Base-by-base conservation (phyloP, 352 stramenopile species). In the Proteromonas lacertae region DNA sequence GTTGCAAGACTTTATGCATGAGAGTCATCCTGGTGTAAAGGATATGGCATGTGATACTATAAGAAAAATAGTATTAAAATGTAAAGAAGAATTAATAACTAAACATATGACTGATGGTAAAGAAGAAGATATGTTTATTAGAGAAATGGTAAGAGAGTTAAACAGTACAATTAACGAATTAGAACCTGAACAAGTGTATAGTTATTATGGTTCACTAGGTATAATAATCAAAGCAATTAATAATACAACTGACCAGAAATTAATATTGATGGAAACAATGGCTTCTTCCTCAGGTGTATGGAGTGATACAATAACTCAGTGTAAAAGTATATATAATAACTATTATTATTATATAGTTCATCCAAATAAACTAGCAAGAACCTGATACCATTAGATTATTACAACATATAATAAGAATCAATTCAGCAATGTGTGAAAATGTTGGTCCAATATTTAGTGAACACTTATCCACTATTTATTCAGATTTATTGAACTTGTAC, bases 11-110 rank as follows among this genome's bases (percentile, higher is more conserved):
- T 99, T 99, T 49, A 98, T 97, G 86, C 86, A 97, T 56, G 88
- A 99, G 48, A 54, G 81, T 20, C 88, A 97, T 52, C 88, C 86
- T 21, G 88, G 86, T 40, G 88, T 99, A 9, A 83, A 99, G 35
- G 88, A 99, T 50, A 99, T 99, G 88, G 86, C 88, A 2, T 96
- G 84, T 55, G 88, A 99, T 42, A 99, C 88, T 5, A 97, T 97
- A 46, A 51, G 96, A 6, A 99, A 96, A 60, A 94, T 99, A 50
- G 66, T 78, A 4, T 73, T 87, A 16, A 53, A 57, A 34, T 57
- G 50, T 34, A 57, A 57, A 35, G 18, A 43, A 9, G 82, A 90
- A 60, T 96, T 99, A 50, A 83, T 99, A 10, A 72, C 81, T 16
- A 52, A 89, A 7, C 86, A 99, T 51, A 56, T 62, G 18, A 67